These are phyloP conservation scores for Chenopodium berlandieri DNA, from an alignment of 148 eudicot species.

Conservation along the genomic window DNA sequence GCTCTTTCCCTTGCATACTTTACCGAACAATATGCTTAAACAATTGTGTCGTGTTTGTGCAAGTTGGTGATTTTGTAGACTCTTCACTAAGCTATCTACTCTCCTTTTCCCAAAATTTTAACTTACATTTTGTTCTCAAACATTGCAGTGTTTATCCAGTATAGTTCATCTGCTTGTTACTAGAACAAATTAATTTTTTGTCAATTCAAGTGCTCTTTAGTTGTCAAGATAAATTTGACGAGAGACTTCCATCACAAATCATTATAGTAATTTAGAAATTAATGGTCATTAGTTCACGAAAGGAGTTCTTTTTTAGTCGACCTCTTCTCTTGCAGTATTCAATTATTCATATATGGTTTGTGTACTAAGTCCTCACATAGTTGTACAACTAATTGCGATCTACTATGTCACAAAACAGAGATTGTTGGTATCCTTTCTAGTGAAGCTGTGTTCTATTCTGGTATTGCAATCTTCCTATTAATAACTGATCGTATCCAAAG, in stretches of 20 bases:
- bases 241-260: background rate
- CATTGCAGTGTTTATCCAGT: background rate
- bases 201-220: background rate
- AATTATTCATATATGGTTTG: background rate
- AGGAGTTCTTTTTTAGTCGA: background rate
- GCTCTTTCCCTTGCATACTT: background rate
- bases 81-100: background rate
- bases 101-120: background rate
- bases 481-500: conserved; percentile 65
- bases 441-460: conserved; percentile 65
- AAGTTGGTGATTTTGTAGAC: background rate
- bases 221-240: background rate
- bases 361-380: background rate
- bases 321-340: background rate
- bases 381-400: background rate
- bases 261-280: background rate
- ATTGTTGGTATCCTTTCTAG: conserved; percentile 48
- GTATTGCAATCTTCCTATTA: conserved; percentile 54
- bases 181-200: background rate
- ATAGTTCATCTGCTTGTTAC: background rate
- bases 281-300: background rate
- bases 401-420: conserved; percentile 39
- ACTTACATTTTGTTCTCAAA: background rate
- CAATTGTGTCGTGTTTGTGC: background rate
- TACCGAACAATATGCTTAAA: background rate